Evolutionary conservation across 2,329 filamentous ascomycete species (phyloP).

Genomic region (Monilinia laxa): DNA sequence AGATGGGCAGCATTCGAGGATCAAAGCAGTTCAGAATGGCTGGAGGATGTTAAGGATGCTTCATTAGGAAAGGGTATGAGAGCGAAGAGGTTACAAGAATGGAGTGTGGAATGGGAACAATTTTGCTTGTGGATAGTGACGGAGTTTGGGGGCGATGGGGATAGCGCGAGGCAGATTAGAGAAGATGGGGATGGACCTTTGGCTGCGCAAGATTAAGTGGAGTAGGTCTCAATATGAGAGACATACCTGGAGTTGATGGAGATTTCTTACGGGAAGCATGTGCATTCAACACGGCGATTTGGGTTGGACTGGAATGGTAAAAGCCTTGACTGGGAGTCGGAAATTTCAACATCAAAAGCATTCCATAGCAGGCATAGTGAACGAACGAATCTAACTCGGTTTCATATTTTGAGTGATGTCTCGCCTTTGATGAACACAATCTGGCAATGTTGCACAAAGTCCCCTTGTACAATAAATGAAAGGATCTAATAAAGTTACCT

Average conservation of each 20-base stretch:
- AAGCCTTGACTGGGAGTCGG: slow-evolving; percentile 5
- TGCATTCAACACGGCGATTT: slow-evolving; percentile 17
- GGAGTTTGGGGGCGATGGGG: slow-evolving; percentile 59
- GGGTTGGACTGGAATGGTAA: neutral
- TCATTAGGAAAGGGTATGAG: slow-evolving; percentile 69
- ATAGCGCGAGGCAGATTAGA: slow-evolving; percentile 30
- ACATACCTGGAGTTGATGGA: neutral
- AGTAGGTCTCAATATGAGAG: neutral
- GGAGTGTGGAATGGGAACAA: slow-evolving; percentile 79
- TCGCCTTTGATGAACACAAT: neutral
- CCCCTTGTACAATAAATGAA: neutral
- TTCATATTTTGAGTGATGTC: neutral
- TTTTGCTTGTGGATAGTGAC: slow-evolving; percentile 89
- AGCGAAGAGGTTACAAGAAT: slow-evolving; percentile 71
- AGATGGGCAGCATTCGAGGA: slow-evolving; percentile 89
- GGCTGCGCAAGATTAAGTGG: slow-evolving; percentile 29
- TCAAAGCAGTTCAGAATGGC: slow-evolving; percentile 68
- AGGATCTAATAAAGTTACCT: neutral
- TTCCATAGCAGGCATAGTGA: neutral
- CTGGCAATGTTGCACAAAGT: neutral
- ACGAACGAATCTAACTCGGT: neutral
- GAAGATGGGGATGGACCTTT: slow-evolving; percentile 27
- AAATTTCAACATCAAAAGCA: slow-evolving; percentile 23
- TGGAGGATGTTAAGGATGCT: slow-evolving; percentile 69
- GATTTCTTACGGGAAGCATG: slow-evolving; percentile 3